Conservation (phyloP, 176 grass and related monocot genomes). For the Pharus latifolius region DNA sequence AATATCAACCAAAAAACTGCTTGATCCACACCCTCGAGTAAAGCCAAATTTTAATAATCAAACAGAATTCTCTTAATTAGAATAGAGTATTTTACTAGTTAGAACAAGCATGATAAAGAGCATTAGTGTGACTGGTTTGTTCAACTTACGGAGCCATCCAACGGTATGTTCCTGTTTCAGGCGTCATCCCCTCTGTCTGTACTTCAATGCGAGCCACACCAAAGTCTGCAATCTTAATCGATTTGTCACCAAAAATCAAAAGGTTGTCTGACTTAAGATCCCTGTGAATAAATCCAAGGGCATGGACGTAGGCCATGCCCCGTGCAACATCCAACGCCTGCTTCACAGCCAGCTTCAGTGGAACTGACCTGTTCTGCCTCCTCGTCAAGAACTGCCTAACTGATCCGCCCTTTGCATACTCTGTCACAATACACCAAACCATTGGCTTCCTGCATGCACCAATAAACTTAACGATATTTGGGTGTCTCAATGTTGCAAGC, state of each 20-base stretch:
- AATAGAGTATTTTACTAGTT: not conserved
- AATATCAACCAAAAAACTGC: not conserved
- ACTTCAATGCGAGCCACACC: conserved; percentile 78
- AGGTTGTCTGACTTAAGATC: conserved; percentile 79
- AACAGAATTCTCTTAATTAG: not conserved
- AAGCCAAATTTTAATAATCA: not conserved
- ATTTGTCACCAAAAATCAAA: conserved; percentile 61
- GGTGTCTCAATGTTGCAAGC: conserved; percentile 65
- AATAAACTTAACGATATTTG: conserved; percentile 65
- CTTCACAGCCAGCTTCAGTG: conserved; percentile 59
- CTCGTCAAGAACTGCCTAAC: conserved; percentile 58
- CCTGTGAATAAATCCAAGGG: conserved; percentile 63
- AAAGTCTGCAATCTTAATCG: conserved; percentile 78
- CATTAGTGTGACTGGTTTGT: not conserved
- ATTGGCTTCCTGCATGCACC: conserved; percentile 68
- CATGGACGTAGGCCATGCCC: conserved; percentile 79
- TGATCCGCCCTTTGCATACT: conserved; percentile 72
- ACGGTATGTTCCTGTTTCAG: conserved; percentile 87
- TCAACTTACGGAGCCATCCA: conserved; percentile 92
- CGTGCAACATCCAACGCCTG: conserved; percentile 69
- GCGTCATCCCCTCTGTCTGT: conserved; percentile 77
- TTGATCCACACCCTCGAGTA: not conserved
- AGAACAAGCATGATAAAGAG: conserved; percentile 1
- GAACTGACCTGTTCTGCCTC: conserved; percentile 54
- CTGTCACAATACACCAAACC: conserved; percentile 80